These are phyloP conservation scores for Candida endomychidarum DNA, from an alignment of 805 yeast species.

Conservation along the genomic window DNA sequence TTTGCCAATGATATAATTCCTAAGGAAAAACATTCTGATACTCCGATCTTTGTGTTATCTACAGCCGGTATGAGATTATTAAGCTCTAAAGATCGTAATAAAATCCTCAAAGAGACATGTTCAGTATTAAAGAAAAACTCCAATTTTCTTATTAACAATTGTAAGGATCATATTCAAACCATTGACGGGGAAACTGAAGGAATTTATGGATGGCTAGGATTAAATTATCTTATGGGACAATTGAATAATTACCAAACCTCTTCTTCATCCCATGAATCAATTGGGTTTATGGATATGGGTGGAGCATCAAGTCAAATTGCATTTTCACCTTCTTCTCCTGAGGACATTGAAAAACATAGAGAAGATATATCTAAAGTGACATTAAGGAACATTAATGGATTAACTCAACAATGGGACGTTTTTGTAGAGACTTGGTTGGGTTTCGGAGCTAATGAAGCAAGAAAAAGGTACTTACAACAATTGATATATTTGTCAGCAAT, in stretches of 20 bases:
- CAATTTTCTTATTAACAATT: conserved; percentile 55
- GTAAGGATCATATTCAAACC: conserved; percentile 72
- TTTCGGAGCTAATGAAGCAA: conserved; percentile 94
- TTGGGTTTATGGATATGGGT: conserved; percentile 98
- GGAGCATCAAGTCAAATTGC: conserved; percentile 98
- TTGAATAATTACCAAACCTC: conserved; percentile 48
- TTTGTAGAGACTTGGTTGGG: conserved; percentile 98
- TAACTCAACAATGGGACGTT: conserved; percentile 71
- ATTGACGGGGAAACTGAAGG: conserved; percentile 97
- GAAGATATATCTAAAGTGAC: conserved; percentile 45
- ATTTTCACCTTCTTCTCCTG: conserved; percentile 69
- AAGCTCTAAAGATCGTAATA: conserved; percentile 50
- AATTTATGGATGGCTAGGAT: conserved; percentile 90
- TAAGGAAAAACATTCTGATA: conserved; percentile 50
- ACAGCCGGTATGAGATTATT: conserved; percentile 96
- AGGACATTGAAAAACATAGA: conserved; percentile 47
- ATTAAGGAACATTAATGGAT: conserved; percentile 70
- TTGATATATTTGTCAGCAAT: conserved; percentile 38
- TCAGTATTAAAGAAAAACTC: conserved; percentile 51
- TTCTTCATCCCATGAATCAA: conserved; percentile 50
- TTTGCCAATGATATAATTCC: conserved; percentile 78
- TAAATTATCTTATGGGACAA: conserved; percentile 77
- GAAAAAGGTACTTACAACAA: conserved; percentile 65
- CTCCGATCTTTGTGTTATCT: conserved; percentile 89
- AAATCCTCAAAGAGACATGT: conserved; percentile 64